A percentile compares a stretch with the other conserved stretches of the same genome.
These are phyloP conservation scores for Skeletonema marinoi DNA, from an alignment of 108 stramenopile genomes.

Conservation along the genomic window DNA sequence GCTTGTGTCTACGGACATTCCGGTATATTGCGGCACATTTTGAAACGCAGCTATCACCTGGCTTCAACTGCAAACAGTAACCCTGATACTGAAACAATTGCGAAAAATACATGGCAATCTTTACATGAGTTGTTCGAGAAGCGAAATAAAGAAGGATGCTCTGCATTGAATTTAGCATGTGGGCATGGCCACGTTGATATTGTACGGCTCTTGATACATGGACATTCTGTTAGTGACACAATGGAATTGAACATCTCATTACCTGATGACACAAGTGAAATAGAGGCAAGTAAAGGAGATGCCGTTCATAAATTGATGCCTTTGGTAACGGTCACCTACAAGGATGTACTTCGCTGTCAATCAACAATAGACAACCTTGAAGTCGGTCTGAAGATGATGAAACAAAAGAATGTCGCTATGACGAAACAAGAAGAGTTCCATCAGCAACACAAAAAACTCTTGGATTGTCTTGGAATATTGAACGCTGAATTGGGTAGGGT, in stretches of 20 bases:
- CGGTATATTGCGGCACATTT: conserved; percentile 8
- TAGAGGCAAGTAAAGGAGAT: not conserved
- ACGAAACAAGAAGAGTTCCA: conserved; percentile 4
- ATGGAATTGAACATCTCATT: not conserved
- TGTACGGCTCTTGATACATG: conserved; percentile 38
- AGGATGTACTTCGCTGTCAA: conserved; percentile 40
- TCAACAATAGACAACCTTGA: conserved; percentile 20
- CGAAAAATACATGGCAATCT: conserved; percentile 17
- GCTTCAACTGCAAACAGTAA: not conserved
- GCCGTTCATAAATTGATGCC: conserved; percentile 8
- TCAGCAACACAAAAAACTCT: conserved; percentile 13
- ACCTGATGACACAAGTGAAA: not conserved
- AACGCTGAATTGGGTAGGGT: conserved; percentile 11
- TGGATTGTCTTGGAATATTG: conserved; percentile 25
- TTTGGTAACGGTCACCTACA: conserved; percentile 21
- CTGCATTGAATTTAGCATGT: conserved; percentile 53
- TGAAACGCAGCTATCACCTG: conserved; percentile 9
- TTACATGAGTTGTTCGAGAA: conserved; percentile 22
- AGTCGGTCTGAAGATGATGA: conserved; percentile 23
- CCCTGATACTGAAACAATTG: not conserved
- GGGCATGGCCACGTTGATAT: conserved; percentile 49
- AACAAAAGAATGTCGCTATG: not conserved
- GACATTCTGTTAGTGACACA: not conserved
- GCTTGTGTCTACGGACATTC: conserved; percentile 42
- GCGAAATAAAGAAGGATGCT: conserved; percentile 15